These are phyloP conservation scores for Vitis hybrid DNA, from an alignment of 177 flowering plant genomes.

Conservation along the genomic window DNA sequence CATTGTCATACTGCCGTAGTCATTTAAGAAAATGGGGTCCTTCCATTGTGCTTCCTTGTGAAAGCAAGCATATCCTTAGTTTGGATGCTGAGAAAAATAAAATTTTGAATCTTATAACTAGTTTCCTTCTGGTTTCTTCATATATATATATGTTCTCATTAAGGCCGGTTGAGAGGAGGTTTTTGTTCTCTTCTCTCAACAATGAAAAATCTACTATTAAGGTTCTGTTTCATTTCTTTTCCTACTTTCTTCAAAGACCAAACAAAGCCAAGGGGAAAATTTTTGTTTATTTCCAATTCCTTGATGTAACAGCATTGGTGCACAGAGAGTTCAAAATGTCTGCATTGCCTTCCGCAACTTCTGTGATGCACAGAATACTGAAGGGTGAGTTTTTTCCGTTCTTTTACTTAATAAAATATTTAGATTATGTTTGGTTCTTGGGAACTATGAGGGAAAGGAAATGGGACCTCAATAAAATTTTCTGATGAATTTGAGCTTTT, in stretches of 20 bases:
- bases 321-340: conserved; percentile 37
- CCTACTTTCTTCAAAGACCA: background rate
- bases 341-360: conserved; percentile 42
- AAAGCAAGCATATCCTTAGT: no score
- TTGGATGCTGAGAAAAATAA: no score
- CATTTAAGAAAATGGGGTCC: no score
- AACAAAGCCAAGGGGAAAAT: background rate
- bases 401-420: background rate
- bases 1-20: no score
- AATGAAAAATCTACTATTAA: no score
- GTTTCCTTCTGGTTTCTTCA: background rate
- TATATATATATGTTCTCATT: background rate
- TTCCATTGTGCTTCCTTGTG: background rate
- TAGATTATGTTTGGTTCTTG: background rate
- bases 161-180: background rate
- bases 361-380: conserved; percentile 36
- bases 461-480: no score
- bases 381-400: conserved; percentile 32
- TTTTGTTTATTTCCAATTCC: background rate
- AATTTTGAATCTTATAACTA: background rate
- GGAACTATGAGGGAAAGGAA: background rate
- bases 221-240: background rate
- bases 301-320: conserved; percentile 43
- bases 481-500: background rate
- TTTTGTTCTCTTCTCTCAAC: background rate